These are phyloP conservation scores for Aspergillus asperescens DNA, from an alignment of 495 filamentous ascomycete genomes.

Conservation along the genomic window DNA sequence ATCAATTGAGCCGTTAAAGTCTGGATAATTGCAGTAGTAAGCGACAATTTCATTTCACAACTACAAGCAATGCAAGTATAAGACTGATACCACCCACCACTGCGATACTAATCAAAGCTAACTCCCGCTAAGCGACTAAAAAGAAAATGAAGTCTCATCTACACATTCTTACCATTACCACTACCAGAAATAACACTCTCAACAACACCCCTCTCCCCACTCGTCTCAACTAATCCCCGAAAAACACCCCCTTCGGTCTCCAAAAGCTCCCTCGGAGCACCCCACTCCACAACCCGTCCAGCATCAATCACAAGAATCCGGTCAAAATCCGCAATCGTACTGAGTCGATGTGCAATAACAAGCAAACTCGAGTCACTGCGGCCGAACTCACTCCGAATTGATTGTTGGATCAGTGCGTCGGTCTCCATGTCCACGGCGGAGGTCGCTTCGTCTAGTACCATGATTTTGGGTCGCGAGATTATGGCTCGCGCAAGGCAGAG, in stretches of 20 bases:
- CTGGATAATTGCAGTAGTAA: background rate
- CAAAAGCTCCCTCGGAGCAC: slow-evolving; percentile 63
- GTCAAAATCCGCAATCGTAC: slow-evolving; percentile 84
- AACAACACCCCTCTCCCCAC: slow-evolving; percentile 62
- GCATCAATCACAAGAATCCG: slow-evolving; percentile 76
- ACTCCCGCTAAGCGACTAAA: background rate
- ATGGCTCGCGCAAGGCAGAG: slow-evolving; percentile 86
- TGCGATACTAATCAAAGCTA: background rate
- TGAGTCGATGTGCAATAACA: slow-evolving; percentile 85
- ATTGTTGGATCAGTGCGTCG: slow-evolving; percentile 74
- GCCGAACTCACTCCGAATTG: slow-evolving; percentile 72
- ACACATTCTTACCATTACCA: background rate
- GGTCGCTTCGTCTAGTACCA: slow-evolving; percentile 89
- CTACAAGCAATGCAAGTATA: too few relatives aligned
- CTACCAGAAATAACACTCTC: slow-evolving; percentile 43
- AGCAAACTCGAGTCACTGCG: slow-evolving; percentile 64
- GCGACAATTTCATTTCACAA: background rate
- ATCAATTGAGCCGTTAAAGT: background rate
- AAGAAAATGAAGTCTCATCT: background rate
- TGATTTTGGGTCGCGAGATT: slow-evolving; percentile 70
- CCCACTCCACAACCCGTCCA: slow-evolving; percentile 69
- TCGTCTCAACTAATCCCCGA: slow-evolving; percentile 66
- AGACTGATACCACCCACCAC: too few relatives aligned
- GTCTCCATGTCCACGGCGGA: slow-evolving; percentile 84
- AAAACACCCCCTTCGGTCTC: slow-evolving; percentile 54